Evolutionary conservation across 164 flowering plant species (phyloP).

Genomic region (Vitis amurensis): DNA sequence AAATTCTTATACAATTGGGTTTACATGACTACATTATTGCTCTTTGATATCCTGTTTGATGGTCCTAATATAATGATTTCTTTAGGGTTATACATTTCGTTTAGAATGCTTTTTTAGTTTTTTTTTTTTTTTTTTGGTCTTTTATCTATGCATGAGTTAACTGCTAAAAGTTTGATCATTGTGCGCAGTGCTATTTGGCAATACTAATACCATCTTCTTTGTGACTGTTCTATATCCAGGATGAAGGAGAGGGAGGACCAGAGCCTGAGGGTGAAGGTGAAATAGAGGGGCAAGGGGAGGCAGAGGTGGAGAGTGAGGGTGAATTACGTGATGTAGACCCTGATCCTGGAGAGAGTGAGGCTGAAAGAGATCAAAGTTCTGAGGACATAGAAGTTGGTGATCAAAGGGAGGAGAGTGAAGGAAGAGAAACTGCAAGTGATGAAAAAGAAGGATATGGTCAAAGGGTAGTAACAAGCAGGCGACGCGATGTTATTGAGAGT

Average conservation of each 20-base stretch:
- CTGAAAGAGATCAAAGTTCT: conserved; percentile 80
- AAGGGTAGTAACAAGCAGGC: conserved; percentile 67
- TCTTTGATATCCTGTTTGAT: too few species aligned
- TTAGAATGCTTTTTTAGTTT: too few species aligned
- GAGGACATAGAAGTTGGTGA: conserved; percentile 69
- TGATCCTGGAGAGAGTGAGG: conserved; percentile 86
- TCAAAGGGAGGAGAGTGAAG: conserved; percentile 74
- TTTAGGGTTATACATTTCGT: too few species aligned
- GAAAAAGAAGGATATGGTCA: conserved; percentile 74
- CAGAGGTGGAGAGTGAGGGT: conserved; percentile 77
- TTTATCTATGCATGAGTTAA: not conserved
- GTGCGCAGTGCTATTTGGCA: not conserved
- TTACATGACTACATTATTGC: too few species aligned
- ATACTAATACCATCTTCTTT: not conserved
- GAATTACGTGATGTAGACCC: conserved; percentile 63
- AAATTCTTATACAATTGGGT: too few species aligned
- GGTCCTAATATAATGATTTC: too few species aligned
- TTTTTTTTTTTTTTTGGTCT: not conserved
- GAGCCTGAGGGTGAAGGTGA: conserved; percentile 58
- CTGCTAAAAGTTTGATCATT: not conserved
- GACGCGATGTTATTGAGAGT: conserved; percentile 65
- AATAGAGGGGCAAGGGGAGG: conserved; percentile 86
- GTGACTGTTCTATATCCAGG: conserved; percentile 38
- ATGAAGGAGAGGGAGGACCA: conserved; percentile 54
- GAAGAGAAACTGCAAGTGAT: conserved; percentile 74